Percentiles rank a stretch among this genome's conserved stretches.
Evolutionary conservation across 2,329 filamentous ascomycete species (phyloP).

Genomic region (Sclerotinia trifoliorum): DNA sequence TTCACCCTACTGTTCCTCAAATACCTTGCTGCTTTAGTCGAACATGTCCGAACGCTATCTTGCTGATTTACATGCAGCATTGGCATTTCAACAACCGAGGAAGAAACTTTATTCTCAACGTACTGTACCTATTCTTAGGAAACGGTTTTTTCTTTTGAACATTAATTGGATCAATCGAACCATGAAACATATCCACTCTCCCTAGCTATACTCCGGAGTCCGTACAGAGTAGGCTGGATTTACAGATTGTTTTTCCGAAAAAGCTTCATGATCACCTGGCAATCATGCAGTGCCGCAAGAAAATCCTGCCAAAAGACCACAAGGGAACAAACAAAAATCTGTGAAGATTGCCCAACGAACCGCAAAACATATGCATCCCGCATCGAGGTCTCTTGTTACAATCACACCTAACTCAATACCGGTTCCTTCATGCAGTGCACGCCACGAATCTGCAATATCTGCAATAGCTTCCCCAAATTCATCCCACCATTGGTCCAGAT

Average conservation of each 20-base stretch:
- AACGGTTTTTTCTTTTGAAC: too few species aligned
- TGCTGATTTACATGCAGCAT: too few species aligned
- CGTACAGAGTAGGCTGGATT: neutral
- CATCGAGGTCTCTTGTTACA: too few species aligned
- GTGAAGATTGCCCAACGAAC: neutral
- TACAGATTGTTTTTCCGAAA: neutral
- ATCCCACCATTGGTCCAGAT: constrained; percentile 2
- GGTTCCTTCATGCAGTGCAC: constrained; percentile 4
- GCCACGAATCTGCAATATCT: constrained; percentile 3
- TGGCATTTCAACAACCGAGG: too few species aligned
- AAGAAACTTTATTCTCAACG: too few species aligned
- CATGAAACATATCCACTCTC: too few species aligned
- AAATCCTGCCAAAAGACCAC: neutral
- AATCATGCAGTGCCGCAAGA: neutral
- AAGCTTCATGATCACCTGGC: constrained; percentile 2
- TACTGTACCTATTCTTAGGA: too few species aligned
- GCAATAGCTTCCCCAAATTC: neutral
- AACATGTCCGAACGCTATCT: neutral
- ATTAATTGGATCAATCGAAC: too few species aligned
- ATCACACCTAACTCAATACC: neutral
- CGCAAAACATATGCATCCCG: constrained; percentile 3
- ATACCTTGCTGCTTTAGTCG: constrained; percentile 5
- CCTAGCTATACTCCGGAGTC: too few species aligned
- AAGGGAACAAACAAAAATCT: constrained; percentile 10
- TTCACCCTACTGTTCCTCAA: neutral